Evolutionary conservation across 257 asterid species (phyloP).

Genomic region (Solanum chmielewskii): DNA sequence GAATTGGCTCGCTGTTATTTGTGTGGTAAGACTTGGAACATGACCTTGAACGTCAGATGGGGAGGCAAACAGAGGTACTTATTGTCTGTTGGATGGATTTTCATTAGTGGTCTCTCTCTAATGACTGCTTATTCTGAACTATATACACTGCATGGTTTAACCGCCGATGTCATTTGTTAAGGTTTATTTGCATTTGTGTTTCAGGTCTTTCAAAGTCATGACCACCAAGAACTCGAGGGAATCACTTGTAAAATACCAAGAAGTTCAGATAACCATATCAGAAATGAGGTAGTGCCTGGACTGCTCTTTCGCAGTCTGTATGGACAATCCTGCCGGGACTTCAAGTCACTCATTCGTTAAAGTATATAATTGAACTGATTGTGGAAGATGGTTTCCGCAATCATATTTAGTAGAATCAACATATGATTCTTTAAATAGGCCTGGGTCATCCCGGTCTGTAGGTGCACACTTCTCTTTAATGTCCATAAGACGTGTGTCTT

Average conservation of each 20-base stretch:
- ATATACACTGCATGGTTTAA: neutral
- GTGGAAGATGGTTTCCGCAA: constrained; percentile 11
- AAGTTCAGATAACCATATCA: neutral
- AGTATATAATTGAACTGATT: constrained; percentile 2
- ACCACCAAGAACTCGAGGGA: constrained; percentile 1
- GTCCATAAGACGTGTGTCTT: neutral
- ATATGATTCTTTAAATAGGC: constrained; percentile 1
- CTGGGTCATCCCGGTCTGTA: neutral
- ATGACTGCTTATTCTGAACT: neutral
- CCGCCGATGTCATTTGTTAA: neutral
- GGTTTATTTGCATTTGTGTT: neutral
- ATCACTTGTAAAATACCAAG: constrained; percentile 1
- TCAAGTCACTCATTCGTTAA: neutral
- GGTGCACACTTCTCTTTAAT: neutral
- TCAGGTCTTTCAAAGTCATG: constrained; percentile 17
- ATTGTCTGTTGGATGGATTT: neutral
- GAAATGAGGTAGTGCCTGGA: constrained; percentile 1
- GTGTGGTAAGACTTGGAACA: constrained; percentile 5
- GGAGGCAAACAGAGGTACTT: constrained; percentile 4
- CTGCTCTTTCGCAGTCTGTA: constrained; percentile 4
- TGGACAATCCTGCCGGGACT: neutral
- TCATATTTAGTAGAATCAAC: constrained; percentile 1
- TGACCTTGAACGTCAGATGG: constrained; percentile 14
- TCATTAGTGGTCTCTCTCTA: neutral
- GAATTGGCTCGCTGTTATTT: constrained; percentile 5